phyloP scores from a whole-genome alignment of 2,329 filamentous ascomycete species.

The Seiridium cupressi region DNA sequence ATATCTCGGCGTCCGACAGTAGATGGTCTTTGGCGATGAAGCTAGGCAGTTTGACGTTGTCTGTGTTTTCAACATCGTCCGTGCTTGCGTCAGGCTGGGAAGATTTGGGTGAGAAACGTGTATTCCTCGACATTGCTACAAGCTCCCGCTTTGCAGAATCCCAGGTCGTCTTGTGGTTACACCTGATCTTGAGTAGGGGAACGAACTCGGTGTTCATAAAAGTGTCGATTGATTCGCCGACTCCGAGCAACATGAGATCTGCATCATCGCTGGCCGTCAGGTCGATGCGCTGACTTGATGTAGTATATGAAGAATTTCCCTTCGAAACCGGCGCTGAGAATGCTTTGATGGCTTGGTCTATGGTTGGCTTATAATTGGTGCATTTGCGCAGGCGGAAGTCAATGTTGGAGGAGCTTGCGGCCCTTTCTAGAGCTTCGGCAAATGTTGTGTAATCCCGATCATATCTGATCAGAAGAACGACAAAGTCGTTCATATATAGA shows the following conservation, averaged over 20 bases:
- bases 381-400: conserved; percentile 70
- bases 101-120: not conserved
- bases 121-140: conserved; percentile 1
- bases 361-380: conserved; percentile 68
- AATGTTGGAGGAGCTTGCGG: conserved; percentile 30
- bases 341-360: conserved; percentile 48
- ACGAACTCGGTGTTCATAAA: conserved; percentile 67
- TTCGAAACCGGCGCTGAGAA: conserved; percentile 38
- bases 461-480: conserved; percentile 71
- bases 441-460: conserved; percentile 59
- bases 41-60: conserved; percentile 18
- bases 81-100: not conserved
- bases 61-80: not conserved
- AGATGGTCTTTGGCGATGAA: conserved; percentile 29
- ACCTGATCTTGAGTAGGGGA: conserved; percentile 58
- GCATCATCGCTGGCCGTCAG: conserved; percentile 12
- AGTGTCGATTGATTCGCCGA: conserved; percentile 68
- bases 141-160: conserved; percentile 56
- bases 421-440: conserved; percentile 46
- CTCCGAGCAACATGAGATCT: conserved; percentile 58
- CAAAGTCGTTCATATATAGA: conserved; percentile 62
- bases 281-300: not conserved
- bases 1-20: conserved; percentile 32
- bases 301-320: not conserved
- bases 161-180: conserved; percentile 58